These are phyloP conservation scores for Eucalyptus curtisii DNA, from an alignment of 345 rosid genomes.

Conservation along the genomic window DNA sequence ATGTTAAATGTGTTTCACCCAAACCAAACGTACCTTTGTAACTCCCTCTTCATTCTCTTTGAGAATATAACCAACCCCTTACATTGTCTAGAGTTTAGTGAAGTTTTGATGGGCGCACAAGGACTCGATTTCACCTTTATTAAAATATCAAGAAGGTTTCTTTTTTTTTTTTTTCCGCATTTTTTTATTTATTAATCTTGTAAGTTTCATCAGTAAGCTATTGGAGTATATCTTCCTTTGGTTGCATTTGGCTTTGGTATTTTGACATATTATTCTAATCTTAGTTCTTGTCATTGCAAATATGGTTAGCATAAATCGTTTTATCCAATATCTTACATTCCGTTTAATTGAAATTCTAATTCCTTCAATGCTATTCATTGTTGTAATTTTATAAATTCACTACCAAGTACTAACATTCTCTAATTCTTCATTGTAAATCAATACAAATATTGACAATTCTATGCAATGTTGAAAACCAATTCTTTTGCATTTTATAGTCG, in stretches of 20 bases:
- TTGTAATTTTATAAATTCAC: no score
- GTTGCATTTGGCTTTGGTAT: neutral
- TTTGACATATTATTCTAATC: no score
- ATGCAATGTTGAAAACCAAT: no score
- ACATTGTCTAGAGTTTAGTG: no score
- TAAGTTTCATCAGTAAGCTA: neutral
- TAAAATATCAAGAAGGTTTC: neutral
- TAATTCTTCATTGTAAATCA: no score
- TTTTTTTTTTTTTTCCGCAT: no score
- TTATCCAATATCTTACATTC: no score
- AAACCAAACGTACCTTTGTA: neutral
- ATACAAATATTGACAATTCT: no score
- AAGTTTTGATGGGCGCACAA: neutral
- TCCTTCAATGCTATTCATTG: no score
- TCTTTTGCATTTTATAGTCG: no score
- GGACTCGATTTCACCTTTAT: neutral
- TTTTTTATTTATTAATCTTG: neutral
- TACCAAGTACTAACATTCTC: no score
- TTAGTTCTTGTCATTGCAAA: neutral
- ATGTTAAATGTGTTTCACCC: neutral
- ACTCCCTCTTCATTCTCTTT: neutral
- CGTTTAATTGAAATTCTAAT: no score
- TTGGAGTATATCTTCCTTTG: neutral
- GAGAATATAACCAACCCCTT: neutral
- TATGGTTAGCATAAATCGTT: neutral